phyloP scores from a whole-genome alignment of 495 filamentous ascomycete genomes.

The Neurospora pannonica region DNA sequence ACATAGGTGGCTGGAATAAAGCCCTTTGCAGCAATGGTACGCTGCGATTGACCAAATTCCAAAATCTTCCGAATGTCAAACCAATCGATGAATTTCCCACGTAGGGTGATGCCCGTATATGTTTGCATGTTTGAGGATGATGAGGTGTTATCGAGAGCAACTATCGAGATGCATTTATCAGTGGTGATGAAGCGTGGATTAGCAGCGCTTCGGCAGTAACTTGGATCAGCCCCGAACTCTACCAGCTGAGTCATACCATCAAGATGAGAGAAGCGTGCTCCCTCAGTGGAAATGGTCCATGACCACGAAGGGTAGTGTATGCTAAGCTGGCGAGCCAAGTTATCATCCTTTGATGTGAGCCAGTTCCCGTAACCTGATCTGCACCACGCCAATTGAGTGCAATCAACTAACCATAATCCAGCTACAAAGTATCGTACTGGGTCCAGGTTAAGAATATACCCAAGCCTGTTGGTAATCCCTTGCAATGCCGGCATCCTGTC shows the following conservation, averaged over 20 bases:
- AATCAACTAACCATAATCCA: not conserved
- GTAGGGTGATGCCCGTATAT: not conserved
- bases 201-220: too few species aligned
- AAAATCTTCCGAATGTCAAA: not conserved
- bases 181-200: too few species aligned
- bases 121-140: not conserved
- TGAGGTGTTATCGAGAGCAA: not conserved
- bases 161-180: not conserved
- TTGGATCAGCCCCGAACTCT: too few species aligned
- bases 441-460: not conserved
- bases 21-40: too few species aligned
- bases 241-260: too few species aligned
- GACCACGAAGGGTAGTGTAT: not conserved
- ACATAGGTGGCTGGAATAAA: too few species aligned
- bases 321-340: not conserved
- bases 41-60: too few species aligned
- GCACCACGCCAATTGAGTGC: not conserved
- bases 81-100: not conserved
- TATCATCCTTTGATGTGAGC: not conserved
- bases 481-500: not conserved
- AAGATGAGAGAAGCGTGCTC: too few species aligned
- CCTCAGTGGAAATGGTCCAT: not conserved
- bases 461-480: not conserved
- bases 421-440: not conserved
- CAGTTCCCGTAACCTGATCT: rapidly evolving